These are phyloP conservation scores for Rubia balearica DNA, from an alignment of 305 asterid genomes.

Conservation along the genomic window DNA sequence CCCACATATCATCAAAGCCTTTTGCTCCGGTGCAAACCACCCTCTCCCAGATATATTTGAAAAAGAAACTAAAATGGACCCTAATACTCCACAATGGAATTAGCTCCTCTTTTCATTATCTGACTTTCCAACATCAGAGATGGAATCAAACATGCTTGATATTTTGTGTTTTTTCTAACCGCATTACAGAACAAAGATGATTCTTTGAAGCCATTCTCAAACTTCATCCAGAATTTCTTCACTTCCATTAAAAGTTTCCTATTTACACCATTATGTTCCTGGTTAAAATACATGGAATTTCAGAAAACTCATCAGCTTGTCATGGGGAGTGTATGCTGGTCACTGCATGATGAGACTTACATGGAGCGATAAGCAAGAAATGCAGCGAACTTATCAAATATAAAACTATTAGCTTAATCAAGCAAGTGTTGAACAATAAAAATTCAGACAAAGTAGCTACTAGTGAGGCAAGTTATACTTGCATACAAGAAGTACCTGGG, in stretches of 20 bases:
- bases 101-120: not conserved
- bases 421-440: not conserved
- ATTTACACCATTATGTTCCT: no score
- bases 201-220: not conserved
- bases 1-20: not conserved
- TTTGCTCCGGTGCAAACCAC: not conserved
- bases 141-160: not conserved
- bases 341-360: not conserved
- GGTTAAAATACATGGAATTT: no score
- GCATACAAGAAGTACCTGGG: slow-evolving; percentile 49
- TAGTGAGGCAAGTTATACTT: not conserved
- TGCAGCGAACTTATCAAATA: not conserved
- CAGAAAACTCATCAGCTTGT: not conserved
- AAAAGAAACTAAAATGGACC: not conserved
- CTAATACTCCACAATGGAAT: not conserved
- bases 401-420: not conserved
- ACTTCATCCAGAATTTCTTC: not conserved
- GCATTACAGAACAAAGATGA: not conserved
- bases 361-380: not conserved
- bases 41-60: not conserved
- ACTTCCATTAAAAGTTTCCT: not conserved
- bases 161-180: not conserved
- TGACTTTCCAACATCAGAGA: not conserved
- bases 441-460: not conserved
- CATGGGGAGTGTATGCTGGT: not conserved